Evolutionary conservation across 495 filamentous ascomycete species (phyloP).

Genomic region (Hypoxylon intermedium): DNA sequence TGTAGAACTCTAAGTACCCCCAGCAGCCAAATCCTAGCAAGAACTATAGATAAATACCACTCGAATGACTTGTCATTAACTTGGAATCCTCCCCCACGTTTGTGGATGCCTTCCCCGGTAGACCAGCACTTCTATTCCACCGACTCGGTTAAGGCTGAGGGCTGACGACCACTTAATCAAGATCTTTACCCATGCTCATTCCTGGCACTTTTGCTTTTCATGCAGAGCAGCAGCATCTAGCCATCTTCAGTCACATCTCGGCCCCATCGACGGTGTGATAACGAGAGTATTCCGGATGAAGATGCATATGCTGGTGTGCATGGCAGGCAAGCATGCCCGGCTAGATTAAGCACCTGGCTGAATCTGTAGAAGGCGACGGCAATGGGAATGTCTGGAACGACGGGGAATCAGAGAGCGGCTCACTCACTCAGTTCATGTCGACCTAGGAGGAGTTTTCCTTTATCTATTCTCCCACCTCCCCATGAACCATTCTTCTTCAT

Average conservation of each 20-base stretch:
- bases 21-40: too few species aligned
- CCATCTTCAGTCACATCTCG: background rate
- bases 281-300: conserved; percentile 2
- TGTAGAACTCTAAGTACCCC: too few species aligned
- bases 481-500: background rate
- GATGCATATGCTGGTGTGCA: conserved; percentile 5
- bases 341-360: background rate
- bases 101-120: background rate
- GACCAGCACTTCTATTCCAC: background rate
- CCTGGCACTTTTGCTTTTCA: conserved; percentile 19
- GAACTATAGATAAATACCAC: too few species aligned
- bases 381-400: background rate
- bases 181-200: background rate
- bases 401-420: background rate
- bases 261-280: background rate
- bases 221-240: background rate
- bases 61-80: conserved; percentile 9
- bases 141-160: conserved; percentile 7
- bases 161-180: background rate
- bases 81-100: too few species aligned
- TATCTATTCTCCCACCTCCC: background rate
- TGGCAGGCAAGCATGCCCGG: background rate
- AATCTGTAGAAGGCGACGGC: background rate
- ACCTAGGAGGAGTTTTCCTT: background rate
- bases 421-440: background rate